These are phyloP conservation scores for Mycena albidolilacea DNA, from an alignment of 768 basidiomycete species.

Conservation along the genomic window DNA sequence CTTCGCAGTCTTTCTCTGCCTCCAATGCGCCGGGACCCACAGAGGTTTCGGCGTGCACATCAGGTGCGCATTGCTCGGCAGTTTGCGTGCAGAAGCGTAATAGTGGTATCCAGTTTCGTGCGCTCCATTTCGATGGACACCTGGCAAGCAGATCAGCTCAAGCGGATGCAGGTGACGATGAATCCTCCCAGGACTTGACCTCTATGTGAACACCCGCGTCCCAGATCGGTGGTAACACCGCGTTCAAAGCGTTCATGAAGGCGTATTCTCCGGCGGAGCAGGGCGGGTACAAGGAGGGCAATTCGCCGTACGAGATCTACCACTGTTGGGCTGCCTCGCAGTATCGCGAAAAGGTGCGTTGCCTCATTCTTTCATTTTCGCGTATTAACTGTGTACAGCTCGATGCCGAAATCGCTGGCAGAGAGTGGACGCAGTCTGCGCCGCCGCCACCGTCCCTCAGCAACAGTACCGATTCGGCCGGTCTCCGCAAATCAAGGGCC, in stretches of 20 bases:
- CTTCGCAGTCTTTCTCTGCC: constrained; percentile 91
- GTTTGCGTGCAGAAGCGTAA: constrained; percentile 39
- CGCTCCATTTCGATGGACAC: constrained; percentile 97
- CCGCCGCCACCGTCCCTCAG: constrained; percentile 68
- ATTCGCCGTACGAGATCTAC: constrained; percentile 83
- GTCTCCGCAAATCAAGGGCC: constrained; percentile 89
- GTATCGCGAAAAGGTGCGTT: constrained; percentile 90
- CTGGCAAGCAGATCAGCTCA: constrained; percentile 92
- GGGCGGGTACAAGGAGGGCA: constrained; percentile 77
- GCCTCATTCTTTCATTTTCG: constrained; percentile 19
- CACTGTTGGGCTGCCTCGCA: constrained; percentile 95
- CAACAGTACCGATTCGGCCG: constrained; percentile 59
- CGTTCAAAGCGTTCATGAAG: constrained; percentile 84
- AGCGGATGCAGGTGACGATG: constrained; percentile 84
- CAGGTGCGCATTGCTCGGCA: constrained; percentile 60
- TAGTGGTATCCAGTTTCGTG: constrained; percentile 76
- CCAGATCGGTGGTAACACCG: constrained; percentile 90
- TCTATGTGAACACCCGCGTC: constrained; percentile 30
- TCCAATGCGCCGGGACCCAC: constrained; percentile 90
- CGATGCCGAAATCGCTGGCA: constrained; percentile 81
- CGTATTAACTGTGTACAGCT: constrained; percentile 66
- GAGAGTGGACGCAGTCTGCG: constrained; percentile 82
- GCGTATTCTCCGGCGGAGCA: constrained; percentile 76
- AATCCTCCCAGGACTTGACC: constrained; percentile 13
- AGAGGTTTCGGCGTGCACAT: constrained; percentile 96